A percentile compares a stretch with the other conserved stretches of the same genome.
Evolutionary conservation across 192 early-diverging fungal genomes (phyloP).

Genomic region (Lunasporangiospora selenospora): DNA sequence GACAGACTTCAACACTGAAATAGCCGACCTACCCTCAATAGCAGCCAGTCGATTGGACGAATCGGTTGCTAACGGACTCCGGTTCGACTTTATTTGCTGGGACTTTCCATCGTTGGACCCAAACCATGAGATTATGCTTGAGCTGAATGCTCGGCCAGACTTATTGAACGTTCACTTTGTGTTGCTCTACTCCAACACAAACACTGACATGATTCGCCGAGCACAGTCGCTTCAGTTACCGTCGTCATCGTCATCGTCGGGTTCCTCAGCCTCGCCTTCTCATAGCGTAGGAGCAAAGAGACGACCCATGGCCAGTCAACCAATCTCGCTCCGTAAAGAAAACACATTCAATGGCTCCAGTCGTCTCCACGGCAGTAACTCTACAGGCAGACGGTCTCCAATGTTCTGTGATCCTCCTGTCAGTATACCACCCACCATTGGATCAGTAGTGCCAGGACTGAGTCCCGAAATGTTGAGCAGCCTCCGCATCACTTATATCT

Average conservation of each 20-base stretch:
- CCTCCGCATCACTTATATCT: constrained; percentile 47
- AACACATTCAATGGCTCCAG: constrained; percentile 4
- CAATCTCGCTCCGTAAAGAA: constrained; percentile 19
- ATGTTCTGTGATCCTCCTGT: no score
- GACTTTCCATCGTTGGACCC: constrained; percentile 43
- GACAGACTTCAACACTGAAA: constrained; percentile 39
- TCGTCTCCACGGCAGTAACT: neutral
- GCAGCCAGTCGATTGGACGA: constrained; percentile 40
- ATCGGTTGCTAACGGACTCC: constrained; percentile 40
- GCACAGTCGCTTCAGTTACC: constrained; percentile 40
- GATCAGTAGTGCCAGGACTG: constrained; percentile 13
- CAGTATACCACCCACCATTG: neutral
- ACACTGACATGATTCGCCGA: constrained; percentile 25
- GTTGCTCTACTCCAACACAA: constrained; percentile 20
- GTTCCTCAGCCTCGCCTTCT: neutral
- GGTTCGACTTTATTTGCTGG: constrained; percentile 47
- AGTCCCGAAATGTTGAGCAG: constrained; percentile 33
- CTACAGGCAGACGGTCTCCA: no score
- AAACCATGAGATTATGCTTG: constrained; percentile 30
- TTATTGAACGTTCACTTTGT: constrained; percentile 44
- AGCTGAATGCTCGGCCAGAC: constrained; percentile 18
- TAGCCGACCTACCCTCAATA: constrained; percentile 26
- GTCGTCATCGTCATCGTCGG: constrained; percentile 5
- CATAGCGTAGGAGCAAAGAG: constrained; percentile 15
- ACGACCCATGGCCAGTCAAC: constrained; percentile 24